Conservation (phyloP, 1,284 basidiomycete genomes). For the Boletus hoseneyae region DNA sequence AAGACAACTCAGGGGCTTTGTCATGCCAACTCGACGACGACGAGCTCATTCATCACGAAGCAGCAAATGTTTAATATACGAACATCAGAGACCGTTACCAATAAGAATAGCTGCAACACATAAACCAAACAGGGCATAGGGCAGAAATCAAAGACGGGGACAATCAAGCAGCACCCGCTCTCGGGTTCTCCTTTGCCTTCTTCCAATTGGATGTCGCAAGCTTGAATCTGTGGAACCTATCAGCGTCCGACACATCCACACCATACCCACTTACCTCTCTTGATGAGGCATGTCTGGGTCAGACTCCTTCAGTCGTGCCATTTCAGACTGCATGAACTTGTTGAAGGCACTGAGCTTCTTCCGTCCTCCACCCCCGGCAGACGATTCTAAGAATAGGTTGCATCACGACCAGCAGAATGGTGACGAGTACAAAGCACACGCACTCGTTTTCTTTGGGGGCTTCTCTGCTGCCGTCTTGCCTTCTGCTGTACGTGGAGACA, state of each 20-base stretch:
- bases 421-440: slow-evolving; percentile 11
- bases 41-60: no score
- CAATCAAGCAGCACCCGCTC: slow-evolving; percentile 31
- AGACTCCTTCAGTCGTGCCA: slow-evolving; percentile 68
- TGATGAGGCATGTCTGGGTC: slow-evolving; percentile 67
- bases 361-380: slow-evolving; percentile 39
- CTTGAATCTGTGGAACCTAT: slow-evolving; percentile 54
- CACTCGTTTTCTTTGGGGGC: slow-evolving; percentile 34
- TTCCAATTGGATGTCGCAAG: slow-evolving; percentile 74
- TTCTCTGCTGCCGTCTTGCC: slow-evolving; percentile 31
- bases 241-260: slow-evolving; percentile 3
- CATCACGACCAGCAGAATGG: slow-evolving; percentile 7
- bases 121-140: slow-evolving; percentile 15
- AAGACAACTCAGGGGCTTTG: slow-evolving; percentile 26
- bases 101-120: slow-evolving; percentile 31
- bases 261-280: slow-evolving; percentile 52
- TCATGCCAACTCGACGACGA: slow-evolving; percentile 2
- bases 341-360: slow-evolving; percentile 69
- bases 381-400: slow-evolving; percentile 34
- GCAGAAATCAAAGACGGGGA: neutral
- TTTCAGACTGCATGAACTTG: slow-evolving; percentile 76
- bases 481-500: slow-evolving; percentile 32
- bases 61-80: slow-evolving; percentile 20
- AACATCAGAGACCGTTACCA: slow-evolving; percentile 17
- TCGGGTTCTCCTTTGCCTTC: slow-evolving; percentile 64